Conservation (phyloP, 192 early-diverging fungal genomes). For the Entomortierella parvispora region DNA sequence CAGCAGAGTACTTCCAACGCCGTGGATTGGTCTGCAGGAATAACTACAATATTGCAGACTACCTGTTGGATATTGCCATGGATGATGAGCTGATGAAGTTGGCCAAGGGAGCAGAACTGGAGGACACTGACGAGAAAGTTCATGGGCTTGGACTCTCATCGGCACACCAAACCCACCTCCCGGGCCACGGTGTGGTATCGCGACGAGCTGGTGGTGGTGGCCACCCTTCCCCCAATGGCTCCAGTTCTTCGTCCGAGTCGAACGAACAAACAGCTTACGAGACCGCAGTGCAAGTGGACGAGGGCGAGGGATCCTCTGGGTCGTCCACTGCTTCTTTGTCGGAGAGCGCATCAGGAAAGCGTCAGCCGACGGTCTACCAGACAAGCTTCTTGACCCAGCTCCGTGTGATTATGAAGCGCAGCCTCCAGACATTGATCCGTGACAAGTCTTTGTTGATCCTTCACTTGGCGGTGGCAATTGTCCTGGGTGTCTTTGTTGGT, state of each 20-base stretch:
- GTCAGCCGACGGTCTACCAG: slow-evolving; percentile 22
- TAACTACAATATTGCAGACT: slow-evolving; percentile 54
- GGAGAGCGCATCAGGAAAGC: background rate
- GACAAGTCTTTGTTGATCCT: slow-evolving; percentile 58
- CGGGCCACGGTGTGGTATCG: background rate
- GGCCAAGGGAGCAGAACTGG: slow-evolving; percentile 3
- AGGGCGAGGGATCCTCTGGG: background rate
- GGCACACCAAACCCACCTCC: background rate
- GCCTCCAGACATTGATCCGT: slow-evolving; percentile 56
- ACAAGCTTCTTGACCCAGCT: slow-evolving; percentile 68
- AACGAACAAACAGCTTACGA: slow-evolving; percentile 1
- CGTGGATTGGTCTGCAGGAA: slow-evolving; percentile 46
- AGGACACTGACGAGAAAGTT: slow-evolving; percentile 7
- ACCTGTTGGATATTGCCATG: slow-evolving; percentile 45
- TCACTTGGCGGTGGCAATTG: slow-evolving; percentile 62
- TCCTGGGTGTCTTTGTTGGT: slow-evolving; percentile 72
- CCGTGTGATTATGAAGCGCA: slow-evolving; percentile 54
- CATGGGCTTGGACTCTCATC: slow-evolving; percentile 2
- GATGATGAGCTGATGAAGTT: slow-evolving; percentile 9
- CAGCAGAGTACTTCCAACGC: slow-evolving; percentile 47
- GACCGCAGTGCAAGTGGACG: slow-evolving; percentile 20
- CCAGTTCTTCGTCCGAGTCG: slow-evolving; percentile 1
- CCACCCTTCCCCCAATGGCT: background rate
- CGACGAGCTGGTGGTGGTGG: background rate
- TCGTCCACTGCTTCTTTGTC: slow-evolving; percentile 15